Conservation (phyloP, 495 filamentous ascomycete species). For the Bathelium albidoporum region DNA sequence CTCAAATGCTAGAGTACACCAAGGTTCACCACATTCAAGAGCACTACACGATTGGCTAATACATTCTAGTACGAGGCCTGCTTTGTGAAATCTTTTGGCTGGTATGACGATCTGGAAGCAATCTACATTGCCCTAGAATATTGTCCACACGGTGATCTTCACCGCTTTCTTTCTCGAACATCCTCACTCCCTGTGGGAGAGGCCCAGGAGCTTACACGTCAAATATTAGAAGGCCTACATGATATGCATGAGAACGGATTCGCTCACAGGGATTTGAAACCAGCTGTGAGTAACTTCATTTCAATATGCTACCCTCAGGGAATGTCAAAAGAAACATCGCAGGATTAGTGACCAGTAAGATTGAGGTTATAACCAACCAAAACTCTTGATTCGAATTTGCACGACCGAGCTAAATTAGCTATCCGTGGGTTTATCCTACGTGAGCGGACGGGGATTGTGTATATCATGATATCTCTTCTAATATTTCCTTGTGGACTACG, state of each 20-base stretch:
- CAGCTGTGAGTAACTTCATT: conserved; percentile 11
- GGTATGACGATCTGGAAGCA: conserved; percentile 13
- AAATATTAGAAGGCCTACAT: conserved; percentile 18
- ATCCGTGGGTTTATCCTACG: too few relatives aligned
- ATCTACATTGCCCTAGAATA: conserved; percentile 1
- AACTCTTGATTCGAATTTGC: too few relatives aligned
- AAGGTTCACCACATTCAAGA: not conserved
- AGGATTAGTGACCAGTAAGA: too few relatives aligned
- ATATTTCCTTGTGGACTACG: too few relatives aligned
- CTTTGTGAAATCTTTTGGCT: conserved; percentile 18
- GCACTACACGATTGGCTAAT: not conserved
- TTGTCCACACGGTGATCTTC: conserved; percentile 28
- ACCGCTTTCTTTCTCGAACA: conserved; percentile 7
- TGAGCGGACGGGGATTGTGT: too few relatives aligned
- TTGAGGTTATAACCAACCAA: too few relatives aligned
- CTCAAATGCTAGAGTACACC: conserved; percentile 9
- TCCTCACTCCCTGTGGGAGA: conserved; percentile 4
- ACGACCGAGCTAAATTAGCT: too few relatives aligned
- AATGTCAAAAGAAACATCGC: too few relatives aligned
- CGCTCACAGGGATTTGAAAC: conserved; percentile 27
- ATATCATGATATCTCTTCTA: too few relatives aligned
- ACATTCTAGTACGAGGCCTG: conserved; percentile 12
- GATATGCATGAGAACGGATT: conserved; percentile 20
- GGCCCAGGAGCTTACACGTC: conserved; percentile 11
- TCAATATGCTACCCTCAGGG: too few relatives aligned